Base-by-base conservation (phyloP, 2,329 filamentous ascomycete genomes). In the Tolypocladium nubicola region DNA sequence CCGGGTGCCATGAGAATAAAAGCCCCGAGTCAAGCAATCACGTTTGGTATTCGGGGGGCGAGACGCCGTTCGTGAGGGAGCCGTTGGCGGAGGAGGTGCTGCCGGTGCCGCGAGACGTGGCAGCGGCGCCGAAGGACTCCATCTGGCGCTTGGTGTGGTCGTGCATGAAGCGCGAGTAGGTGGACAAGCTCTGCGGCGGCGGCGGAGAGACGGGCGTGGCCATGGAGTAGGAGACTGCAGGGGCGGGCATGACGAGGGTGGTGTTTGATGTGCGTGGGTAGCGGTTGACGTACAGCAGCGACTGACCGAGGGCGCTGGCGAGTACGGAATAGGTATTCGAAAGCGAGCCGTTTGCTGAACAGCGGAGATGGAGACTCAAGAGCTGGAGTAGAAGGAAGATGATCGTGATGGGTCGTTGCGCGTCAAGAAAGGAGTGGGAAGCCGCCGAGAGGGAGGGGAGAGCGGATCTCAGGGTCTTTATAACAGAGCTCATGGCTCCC, bases 111-210 rank as follows among this genome's bases (percentile, higher is more conserved):
- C 60, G 60, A 13, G 64, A 52, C 33, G 64, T 57, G 2, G 63
- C 58, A 38, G 59, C 60, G 33, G 66, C 64, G 1, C 78, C 75
- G 13, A 76, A 75, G 4, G 76, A 74, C 60, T 86, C 82, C 81
- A 87, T 85, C 67, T 85, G 84, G 57, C 78, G 75, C 74, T 83
- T 84, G 60, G 84, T 87, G 72, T 87, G 82, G 56, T 80, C 76
- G 66, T 83, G 81, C 80, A 87, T 87, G 57, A 76, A 80, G 59
- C 77, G 78, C 16, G 83, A 73, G 63, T 87, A 87, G 54, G 69
- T 80, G 7, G 78, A 78, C 61, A 81, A 76, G 61, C 78, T 78
- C 52, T 75, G 74, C 13, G 71, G 73, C 55, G 73, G 71, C 63
- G 72, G 67, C 30, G 71, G 68, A 56, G 71, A 74, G 59, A 64